Evolutionary conservation across 352 stramenopile species (phyloP).

Genomic region (Globisporangium acanthophoron): DNA sequence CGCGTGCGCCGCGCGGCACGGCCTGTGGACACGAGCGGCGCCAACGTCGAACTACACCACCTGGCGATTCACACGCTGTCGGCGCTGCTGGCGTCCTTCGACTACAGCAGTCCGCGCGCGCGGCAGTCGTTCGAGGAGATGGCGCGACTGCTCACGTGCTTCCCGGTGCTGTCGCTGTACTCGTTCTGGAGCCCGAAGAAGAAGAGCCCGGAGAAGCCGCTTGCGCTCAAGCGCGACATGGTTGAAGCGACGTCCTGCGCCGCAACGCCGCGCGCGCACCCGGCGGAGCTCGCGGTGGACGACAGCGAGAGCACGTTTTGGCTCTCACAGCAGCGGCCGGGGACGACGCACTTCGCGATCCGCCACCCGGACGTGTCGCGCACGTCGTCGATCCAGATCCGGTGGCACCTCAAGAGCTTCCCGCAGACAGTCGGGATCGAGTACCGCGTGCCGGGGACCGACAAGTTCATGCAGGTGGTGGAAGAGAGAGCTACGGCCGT

Average conservation of each 20-base stretch:
- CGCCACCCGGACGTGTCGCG: constrained; percentile 26
- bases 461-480: constrained; percentile 35
- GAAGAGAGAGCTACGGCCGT: constrained; percentile 20
- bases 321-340: constrained; percentile 61
- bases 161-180: constrained; percentile 73
- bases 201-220: constrained; percentile 45
- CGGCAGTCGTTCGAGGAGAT: constrained; percentile 74
- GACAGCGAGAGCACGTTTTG: constrained; percentile 56
- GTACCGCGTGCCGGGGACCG: constrained; percentile 30
- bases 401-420: constrained; percentile 66
- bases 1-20: constrained; percentile 32
- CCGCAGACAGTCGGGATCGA: constrained; percentile 54
- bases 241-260: constrained; percentile 55
- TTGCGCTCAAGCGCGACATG: constrained; percentile 33
- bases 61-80: constrained; percentile 79
- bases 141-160: constrained; percentile 63
- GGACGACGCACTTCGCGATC: constrained; percentile 47
- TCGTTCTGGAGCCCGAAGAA: constrained; percentile 83
- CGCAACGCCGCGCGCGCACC: constrained; percentile 38
- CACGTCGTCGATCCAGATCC: constrained; percentile 58
- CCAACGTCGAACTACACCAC: constrained; percentile 72
- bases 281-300: constrained; percentile 51
- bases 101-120: constrained; percentile 45
- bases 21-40: constrained; percentile 25
- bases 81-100: constrained; percentile 63